Conservation (phyloP, 352 stramenopile species). For the Pythium phragmiticola region DNA sequence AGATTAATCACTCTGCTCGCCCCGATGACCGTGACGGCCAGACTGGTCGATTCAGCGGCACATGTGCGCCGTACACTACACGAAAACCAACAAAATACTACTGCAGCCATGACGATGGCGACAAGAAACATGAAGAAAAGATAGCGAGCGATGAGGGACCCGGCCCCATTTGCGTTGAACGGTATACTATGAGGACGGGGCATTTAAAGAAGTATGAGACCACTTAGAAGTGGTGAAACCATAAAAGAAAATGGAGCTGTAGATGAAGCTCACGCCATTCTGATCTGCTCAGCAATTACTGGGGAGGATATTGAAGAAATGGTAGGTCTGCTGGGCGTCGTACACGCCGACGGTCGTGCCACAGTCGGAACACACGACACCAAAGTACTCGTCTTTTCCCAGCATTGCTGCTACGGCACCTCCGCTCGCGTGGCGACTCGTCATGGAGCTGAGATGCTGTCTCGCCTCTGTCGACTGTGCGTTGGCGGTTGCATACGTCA, state of each 20-base stretch:
- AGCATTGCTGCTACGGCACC: conserved; percentile 30
- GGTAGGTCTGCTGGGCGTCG: conserved; percentile 55
- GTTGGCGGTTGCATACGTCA: conserved; percentile 47
- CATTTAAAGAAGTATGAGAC: neutral
- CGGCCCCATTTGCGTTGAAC: neutral
- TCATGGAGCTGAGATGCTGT: conserved; percentile 34
- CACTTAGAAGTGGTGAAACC: neutral
- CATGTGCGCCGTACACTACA: neutral
- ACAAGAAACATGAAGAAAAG: conserved; percentile 7
- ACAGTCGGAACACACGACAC: conserved; percentile 73
- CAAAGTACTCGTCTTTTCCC: conserved; percentile 59
- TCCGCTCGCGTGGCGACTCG: conserved; percentile 18
- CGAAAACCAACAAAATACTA: neutral
- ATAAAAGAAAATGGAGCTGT: too few species aligned
- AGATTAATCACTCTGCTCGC: neutral
- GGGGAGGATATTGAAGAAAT: conserved; percentile 81
- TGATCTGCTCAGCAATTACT: conserved; percentile 31
- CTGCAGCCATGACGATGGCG: neutral
- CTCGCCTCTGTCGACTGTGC: conserved; percentile 14
- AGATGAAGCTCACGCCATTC: neutral
- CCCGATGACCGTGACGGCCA: neutral
- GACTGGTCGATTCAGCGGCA: neutral
- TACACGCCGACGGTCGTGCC: conserved; percentile 70
- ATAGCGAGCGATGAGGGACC: conserved; percentile 1
- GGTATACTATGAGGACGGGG: conserved; percentile 12